Conservation (phyloP, 2,329 filamentous ascomycete genomes). For the Pseudopyrenochaeta lycopersici region DNA sequence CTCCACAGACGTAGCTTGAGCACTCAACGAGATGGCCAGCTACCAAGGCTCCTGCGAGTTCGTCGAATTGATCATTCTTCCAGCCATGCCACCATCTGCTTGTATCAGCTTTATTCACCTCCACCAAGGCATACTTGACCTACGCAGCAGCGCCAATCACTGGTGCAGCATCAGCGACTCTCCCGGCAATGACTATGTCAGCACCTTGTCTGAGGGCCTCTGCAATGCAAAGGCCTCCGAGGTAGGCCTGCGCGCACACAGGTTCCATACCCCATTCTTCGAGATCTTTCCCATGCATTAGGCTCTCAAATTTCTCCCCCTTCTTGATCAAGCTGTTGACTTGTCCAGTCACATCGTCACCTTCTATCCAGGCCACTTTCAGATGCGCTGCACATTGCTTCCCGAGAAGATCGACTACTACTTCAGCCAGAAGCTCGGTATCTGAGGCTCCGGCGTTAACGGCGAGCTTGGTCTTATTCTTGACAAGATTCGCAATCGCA, state of each 20-base stretch:
- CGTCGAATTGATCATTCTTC: conserved; percentile 47
- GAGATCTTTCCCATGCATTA: conserved; percentile 49
- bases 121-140: conserved; percentile 25
- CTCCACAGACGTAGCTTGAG: conserved; percentile 42
- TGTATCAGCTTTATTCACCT: conserved; percentile 34
- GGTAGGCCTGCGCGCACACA: conserved; percentile 20
- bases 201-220: conserved; percentile 36
- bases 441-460: conserved; percentile 65
- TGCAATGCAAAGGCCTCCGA: conserved; percentile 32
- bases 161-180: conserved; percentile 36
- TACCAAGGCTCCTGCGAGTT: conserved; percentile 48
- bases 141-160: conserved; percentile 59
- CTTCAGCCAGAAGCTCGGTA: conserved; percentile 50
- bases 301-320: conserved; percentile 50
- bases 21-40: conserved; percentile 55
- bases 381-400: conserved; percentile 19
- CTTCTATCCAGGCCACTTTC: conserved; percentile 32
- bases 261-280: conserved; percentile 45
- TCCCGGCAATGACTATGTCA: conserved; percentile 43
- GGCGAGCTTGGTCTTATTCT: conserved; percentile 53
- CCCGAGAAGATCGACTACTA: conserved; percentile 17
- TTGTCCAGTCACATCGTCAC: conserved; percentile 36
- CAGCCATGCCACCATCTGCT: conserved; percentile 63
- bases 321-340: conserved; percentile 46
- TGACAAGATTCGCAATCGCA: conserved; percentile 25